These are phyloP conservation scores for Penicillium nucicola DNA, from an alignment of 495 filamentous ascomycete genomes.

Conservation along the genomic window DNA sequence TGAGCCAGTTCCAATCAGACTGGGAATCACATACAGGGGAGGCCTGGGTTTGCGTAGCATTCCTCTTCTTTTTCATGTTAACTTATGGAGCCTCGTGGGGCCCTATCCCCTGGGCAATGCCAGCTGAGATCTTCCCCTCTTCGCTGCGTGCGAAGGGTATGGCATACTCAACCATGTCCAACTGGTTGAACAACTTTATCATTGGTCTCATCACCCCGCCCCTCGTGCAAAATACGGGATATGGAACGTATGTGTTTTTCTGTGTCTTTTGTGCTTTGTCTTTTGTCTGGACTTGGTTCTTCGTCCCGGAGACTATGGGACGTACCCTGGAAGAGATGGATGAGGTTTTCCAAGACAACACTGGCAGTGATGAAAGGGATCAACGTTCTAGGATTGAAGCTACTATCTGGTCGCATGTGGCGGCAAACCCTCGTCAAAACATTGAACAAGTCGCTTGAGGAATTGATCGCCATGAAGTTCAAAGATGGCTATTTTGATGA, in stretches of 20 bases:
- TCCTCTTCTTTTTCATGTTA: slow-evolving; percentile 26
- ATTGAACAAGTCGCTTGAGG: too few relatives aligned
- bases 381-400: slow-evolving; percentile 22
- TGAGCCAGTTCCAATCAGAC: slow-evolving; percentile 24
- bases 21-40: slow-evolving; percentile 30
- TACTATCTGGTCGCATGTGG: not conserved
- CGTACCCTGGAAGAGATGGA: slow-evolving; percentile 50
- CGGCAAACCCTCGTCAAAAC: not conserved
- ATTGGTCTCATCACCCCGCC: slow-evolving; percentile 38
- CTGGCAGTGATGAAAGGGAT: slow-evolving; percentile 18
- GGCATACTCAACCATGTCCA: slow-evolving; percentile 32
- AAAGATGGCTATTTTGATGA: too few relatives aligned
- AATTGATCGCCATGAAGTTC: too few relatives aligned
- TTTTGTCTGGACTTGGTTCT: slow-evolving; percentile 37
- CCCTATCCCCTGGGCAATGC: slow-evolving; percentile 31
- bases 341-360: slow-evolving; percentile 26
- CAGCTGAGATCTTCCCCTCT: slow-evolving; percentile 31
- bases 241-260: slow-evolving; percentile 44
- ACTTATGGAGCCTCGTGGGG: slow-evolving; percentile 37
- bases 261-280: slow-evolving; percentile 45
- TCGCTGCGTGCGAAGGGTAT: slow-evolving; percentile 35
- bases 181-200: slow-evolving; percentile 46
- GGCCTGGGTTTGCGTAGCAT: slow-evolving; percentile 31
- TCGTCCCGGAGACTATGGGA: slow-evolving; percentile 47
- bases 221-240: slow-evolving; percentile 41